phyloP scores from a whole-genome alignment of 2,329 filamentous ascomycete species.

The Pseudocercospora musae region DNA sequence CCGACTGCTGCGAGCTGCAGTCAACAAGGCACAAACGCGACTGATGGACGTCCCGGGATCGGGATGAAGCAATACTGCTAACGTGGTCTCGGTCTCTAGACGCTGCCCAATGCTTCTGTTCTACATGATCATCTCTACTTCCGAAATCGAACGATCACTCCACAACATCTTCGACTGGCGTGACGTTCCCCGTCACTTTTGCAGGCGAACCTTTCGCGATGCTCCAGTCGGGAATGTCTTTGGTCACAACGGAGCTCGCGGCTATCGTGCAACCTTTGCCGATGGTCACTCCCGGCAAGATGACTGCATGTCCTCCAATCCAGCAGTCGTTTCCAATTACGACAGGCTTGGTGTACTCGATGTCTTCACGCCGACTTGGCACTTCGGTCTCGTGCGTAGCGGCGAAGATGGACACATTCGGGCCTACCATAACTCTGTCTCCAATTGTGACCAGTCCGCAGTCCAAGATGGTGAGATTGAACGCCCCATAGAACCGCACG shows the following conservation, averaged over 20 bases:
- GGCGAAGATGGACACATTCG: constrained; percentile 51
- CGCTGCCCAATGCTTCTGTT: too few relatives aligned
- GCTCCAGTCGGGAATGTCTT: constrained; percentile 23
- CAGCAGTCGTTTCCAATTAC: constrained; percentile 40
- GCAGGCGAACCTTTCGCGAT: constrained; percentile 20
- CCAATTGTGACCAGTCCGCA: constrained; percentile 53
- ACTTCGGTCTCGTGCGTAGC: constrained; percentile 54
- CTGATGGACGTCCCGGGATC: too few relatives aligned
- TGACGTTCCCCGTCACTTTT: neutral
- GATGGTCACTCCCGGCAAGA: constrained; percentile 27
- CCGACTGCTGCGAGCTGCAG: too few relatives aligned
- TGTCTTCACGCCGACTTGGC: constrained; percentile 44
- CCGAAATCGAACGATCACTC: neutral
- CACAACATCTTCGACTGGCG: neutral
- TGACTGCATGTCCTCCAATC: constrained; percentile 24
- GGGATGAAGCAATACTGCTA: too few relatives aligned
- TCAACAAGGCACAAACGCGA: too few relatives aligned
- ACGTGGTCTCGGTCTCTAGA: too few relatives aligned
- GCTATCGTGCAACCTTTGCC: constrained; percentile 26
- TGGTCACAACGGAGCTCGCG: constrained; percentile 23
- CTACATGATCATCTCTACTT: too few relatives aligned
- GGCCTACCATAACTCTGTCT: constrained; percentile 51
- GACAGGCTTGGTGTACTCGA: constrained; percentile 51
- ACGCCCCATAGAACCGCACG: constrained; percentile 62
- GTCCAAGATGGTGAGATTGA: constrained; percentile 54